Conservation (phyloP, 2,329 filamentous ascomycete species). For the Calonectria honghensis region DNA sequence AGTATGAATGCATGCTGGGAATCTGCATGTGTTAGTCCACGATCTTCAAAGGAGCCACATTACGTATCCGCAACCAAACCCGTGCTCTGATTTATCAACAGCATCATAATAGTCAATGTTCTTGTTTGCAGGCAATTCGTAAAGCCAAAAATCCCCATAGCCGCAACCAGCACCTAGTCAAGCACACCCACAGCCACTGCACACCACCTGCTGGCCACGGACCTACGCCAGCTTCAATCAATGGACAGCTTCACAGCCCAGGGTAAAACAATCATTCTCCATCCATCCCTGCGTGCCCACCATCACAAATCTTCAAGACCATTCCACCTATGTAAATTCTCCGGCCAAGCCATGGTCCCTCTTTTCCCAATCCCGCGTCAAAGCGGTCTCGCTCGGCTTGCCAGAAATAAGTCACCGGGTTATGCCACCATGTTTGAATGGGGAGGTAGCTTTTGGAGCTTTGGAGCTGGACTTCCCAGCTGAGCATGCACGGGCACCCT, state of each 20-base stretch:
- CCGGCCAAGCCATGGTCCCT: slow-evolving; percentile 21
- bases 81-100: neutral
- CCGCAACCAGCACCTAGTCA: slow-evolving; percentile 20
- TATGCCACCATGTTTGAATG: neutral
- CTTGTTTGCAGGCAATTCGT: neutral
- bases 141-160: neutral
- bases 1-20: neutral
- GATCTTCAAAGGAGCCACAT: neutral
- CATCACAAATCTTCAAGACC: slow-evolving; percentile 8
- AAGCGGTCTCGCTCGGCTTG: slow-evolving; percentile 30
- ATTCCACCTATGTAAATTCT: slow-evolving; percentile 29
- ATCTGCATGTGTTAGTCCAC: neutral
- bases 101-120: neutral
- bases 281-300: neutral
- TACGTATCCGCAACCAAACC: neutral
- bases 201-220: slow-evolving; percentile 17
- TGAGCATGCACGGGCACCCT: neutral
- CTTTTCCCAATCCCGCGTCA: slow-evolving; percentile 28
- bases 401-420: slow-evolving; percentile 25
- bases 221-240: slow-evolving; percentile 5
- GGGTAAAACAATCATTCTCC: slow-evolving; percentile 5
- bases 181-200: slow-evolving; percentile 28
- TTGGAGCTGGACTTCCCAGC: slow-evolving; percentile 4
- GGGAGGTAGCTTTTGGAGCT: slow-evolving; percentile 21
- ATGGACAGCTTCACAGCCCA: slow-evolving; percentile 12